These are phyloP conservation scores for Eucalyptus globulus DNA, from an alignment of 345 rosid species.

Conservation along the genomic window DNA sequence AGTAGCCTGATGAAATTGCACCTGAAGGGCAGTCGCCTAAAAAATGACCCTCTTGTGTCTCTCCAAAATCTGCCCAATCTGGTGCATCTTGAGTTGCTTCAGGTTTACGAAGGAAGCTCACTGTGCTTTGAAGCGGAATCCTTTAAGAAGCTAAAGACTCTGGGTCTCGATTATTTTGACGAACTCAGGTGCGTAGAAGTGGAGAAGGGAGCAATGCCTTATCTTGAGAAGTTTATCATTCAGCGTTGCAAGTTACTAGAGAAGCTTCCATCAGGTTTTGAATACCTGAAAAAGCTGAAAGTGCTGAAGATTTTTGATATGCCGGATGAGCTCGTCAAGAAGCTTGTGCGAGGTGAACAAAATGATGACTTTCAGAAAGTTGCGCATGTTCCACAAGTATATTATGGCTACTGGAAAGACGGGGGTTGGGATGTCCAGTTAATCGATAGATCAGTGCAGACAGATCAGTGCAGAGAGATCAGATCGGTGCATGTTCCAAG, in stretches of 20 bases:
- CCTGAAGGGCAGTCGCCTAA: constrained; percentile 10
- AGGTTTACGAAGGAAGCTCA: constrained; percentile 6
- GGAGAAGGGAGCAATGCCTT: constrained; percentile 15
- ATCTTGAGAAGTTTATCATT: constrained; percentile 6
- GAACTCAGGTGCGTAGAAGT: constrained; percentile 1
- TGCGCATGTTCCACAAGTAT: constrained; percentile 13
- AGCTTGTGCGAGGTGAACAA: not conserved
- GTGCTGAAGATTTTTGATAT: constrained; percentile 13
- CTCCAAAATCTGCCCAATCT: constrained; percentile 16
- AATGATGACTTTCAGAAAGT: constrained; percentile 3
- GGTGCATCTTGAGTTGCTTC: constrained; percentile 15
- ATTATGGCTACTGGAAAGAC: constrained; percentile 9
- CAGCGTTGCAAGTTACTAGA: constrained; percentile 8
- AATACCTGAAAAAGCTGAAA: constrained; percentile 8
- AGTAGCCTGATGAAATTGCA: constrained; percentile 7
- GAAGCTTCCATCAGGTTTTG: constrained; percentile 12
- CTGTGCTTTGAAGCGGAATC: constrained; percentile 3
- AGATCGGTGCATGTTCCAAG: not conserved
- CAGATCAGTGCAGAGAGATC: not conserved
- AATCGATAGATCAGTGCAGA: not conserved
- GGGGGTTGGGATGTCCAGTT: constrained; percentile 17
- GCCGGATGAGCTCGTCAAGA: constrained; percentile 14
- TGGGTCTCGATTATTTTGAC: constrained; percentile 14
- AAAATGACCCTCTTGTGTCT: constrained; percentile 9
- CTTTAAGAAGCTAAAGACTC: constrained; percentile 10